Evolutionary conservation across 768 basidiomycete species (phyloP).

Genomic region (Podaxis sp.): DNA sequence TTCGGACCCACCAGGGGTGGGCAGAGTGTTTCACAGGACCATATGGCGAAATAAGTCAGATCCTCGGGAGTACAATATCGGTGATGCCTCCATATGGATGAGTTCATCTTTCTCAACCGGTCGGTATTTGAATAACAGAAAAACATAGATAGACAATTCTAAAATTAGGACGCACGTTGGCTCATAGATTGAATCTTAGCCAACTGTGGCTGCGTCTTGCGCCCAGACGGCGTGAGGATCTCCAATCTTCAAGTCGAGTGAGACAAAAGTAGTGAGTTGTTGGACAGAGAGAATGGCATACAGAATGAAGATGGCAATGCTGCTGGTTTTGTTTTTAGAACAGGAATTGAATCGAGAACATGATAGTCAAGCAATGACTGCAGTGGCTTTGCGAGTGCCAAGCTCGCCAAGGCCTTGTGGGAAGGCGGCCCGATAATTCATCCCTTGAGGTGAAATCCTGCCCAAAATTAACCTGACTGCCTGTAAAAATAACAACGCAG

Average conservation of each 20-base stretch:
- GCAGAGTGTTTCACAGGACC: not conserved
- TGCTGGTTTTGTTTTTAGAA: no score
- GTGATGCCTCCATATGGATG: not conserved
- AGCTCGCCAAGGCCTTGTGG: no score
- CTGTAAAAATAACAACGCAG: no score
- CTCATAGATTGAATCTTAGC: not conserved
- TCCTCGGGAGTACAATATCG: not conserved
- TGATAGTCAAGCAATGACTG: no score
- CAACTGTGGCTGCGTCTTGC: no score
- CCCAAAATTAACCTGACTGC: no score
- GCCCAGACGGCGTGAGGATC: not conserved
- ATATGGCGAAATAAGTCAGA: not conserved
- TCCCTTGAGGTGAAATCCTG: no score
- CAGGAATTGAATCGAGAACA: no score
- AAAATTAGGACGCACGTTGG: slow-evolving; percentile 9
- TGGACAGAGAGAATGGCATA: not conserved
- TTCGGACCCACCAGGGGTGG: not conserved
- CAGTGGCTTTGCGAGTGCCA: no score
- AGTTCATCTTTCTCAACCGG: not conserved
- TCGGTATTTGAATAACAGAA: not conserved
- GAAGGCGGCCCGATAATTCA: no score
- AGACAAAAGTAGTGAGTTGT: not conserved
- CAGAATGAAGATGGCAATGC: not conserved
- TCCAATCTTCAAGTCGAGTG: not conserved
- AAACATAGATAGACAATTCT: not conserved